A percentile compares a stretch with the other conserved stretches of the same genome.
phyloP scores from a whole-genome alignment of 441 rosid genomes.

The Croton setiger region DNA sequence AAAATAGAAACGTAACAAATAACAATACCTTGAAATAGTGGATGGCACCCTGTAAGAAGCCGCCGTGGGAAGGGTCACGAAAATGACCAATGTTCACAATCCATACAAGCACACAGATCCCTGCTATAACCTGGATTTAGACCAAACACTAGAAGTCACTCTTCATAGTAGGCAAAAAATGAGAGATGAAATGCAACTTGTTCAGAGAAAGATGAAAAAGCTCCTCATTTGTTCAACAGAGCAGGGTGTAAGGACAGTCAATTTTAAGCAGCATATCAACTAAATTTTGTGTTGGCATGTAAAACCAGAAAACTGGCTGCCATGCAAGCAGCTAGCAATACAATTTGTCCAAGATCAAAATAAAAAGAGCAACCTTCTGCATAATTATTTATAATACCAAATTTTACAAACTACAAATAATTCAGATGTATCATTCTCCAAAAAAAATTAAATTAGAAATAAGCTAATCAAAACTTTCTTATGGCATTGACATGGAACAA shows the following conservation, averaged over 20 bases:
- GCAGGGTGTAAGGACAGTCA: background rate
- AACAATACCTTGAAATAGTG: slow-evolving; percentile 88
- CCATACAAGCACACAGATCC: slow-evolving; percentile 96
- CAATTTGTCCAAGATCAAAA: background rate
- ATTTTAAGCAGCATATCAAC: background rate
- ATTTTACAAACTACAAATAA: background rate
- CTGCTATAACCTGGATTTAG: slow-evolving; percentile 85
- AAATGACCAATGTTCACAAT: slow-evolving; percentile 97
- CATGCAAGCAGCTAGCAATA: background rate
- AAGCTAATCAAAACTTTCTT: background rate
- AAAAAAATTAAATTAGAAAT: background rate
- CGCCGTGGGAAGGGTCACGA: slow-evolving; percentile 95
- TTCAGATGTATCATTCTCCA: background rate
- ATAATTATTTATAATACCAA: background rate
- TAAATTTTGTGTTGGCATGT: slow-evolving; percentile 11
- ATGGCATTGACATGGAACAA: background rate
- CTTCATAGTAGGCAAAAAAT: background rate
- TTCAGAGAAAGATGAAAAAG: background rate
- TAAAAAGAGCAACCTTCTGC: background rate
- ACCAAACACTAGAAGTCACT: slow-evolving; percentile 21
- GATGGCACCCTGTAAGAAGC: slow-evolving; percentile 90
- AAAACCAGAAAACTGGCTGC: background rate
- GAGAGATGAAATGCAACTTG: background rate
- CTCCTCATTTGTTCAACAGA: slow-evolving; percentile 1
- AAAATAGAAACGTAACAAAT: slow-evolving; percentile 9